Percentiles rank a stretch among this genome's conserved stretches.
Evolutionary conservation across 345 rosid genomes (phyloP).

Genomic region (Murraya paniculata): DNA sequence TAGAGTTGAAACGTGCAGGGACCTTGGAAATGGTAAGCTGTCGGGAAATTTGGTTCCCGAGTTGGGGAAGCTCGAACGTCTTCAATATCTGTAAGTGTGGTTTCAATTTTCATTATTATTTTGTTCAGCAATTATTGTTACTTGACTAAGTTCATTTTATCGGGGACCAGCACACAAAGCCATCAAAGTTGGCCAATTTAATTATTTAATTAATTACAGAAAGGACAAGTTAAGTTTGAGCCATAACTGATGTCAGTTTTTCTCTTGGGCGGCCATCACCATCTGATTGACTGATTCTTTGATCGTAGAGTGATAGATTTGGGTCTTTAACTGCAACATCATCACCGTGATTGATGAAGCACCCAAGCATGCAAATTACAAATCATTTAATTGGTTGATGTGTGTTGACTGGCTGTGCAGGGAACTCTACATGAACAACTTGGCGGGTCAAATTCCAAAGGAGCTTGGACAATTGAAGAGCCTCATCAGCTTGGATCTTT

Average conservation of each 20-base stretch:
- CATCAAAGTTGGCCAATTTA: too few relatives aligned
- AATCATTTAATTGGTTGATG: conserved; percentile 16
- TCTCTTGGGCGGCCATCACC: background rate
- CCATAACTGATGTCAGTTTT: background rate
- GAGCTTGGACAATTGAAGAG: conserved; percentile 60
- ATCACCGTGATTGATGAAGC: background rate
- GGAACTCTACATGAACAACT: conserved; percentile 61
- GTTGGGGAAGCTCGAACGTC: conserved; percentile 63
- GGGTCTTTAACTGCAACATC: background rate
- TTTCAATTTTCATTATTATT: background rate
- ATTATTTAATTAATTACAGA: background rate
- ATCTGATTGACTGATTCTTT: background rate
- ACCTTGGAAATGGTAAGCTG: conserved; percentile 73
- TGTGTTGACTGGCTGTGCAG: conserved; percentile 21
- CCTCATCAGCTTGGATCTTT: conserved; percentile 67
- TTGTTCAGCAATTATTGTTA: background rate
- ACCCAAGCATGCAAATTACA: too few relatives aligned
- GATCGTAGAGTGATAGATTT: too few relatives aligned
- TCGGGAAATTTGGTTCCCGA: conserved; percentile 65
- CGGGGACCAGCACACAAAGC: background rate
- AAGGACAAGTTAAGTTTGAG: background rate
- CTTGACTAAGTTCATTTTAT: background rate
- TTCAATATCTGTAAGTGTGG: conserved; percentile 61
- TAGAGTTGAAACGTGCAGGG: conserved; percentile 36
- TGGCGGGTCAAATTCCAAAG: conserved; percentile 55